phyloP scores from a whole-genome alignment of 1,284 basidiomycete genomes.

The Trametes polyzona region DNA sequence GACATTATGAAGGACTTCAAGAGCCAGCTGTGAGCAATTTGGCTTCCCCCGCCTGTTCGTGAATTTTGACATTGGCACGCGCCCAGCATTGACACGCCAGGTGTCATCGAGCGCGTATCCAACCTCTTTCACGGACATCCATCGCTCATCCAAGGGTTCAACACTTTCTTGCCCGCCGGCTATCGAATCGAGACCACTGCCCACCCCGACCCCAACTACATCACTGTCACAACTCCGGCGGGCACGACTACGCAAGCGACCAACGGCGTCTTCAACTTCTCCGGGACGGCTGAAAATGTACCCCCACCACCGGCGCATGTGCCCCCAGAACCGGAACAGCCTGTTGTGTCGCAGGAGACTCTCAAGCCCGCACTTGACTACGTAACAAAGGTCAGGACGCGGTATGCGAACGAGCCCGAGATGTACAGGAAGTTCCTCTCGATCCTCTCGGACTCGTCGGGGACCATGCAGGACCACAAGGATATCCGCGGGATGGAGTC shows the following conservation, averaged over 20 bases:
- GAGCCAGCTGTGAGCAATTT: constrained; percentile 71
- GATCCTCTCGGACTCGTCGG: constrained; percentile 74
- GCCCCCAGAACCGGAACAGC: constrained; percentile 9
- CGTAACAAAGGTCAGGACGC: constrained; percentile 96
- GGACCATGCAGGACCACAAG: constrained; percentile 51
- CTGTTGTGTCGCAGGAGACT: constrained; percentile 18
- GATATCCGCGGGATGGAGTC: constrained; percentile 71
- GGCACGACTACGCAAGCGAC: constrained; percentile 54
- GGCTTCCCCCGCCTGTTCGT: neutral
- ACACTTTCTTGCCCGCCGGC: constrained; percentile 94
- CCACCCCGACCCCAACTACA: constrained; percentile 59
- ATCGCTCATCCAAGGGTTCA: constrained; percentile 94
- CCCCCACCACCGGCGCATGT: neutral
- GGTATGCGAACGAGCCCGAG: constrained; percentile 83
- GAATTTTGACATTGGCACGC: neutral
- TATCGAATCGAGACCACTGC: constrained; percentile 88
- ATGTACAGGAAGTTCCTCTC: constrained; percentile 95
- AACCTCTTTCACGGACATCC: constrained; percentile 93
- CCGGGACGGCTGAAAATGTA: neutral
- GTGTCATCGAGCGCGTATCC: constrained; percentile 95
- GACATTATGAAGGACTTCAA: constrained; percentile 99
- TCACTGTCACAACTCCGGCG: constrained; percentile 89
- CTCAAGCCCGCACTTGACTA: constrained; percentile 88
- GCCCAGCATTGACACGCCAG: constrained; percentile 92
- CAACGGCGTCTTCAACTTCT: constrained; percentile 26